Conservation (phyloP, 2,329 filamentous ascomycete species). For the Fusarium sp. region DNA sequence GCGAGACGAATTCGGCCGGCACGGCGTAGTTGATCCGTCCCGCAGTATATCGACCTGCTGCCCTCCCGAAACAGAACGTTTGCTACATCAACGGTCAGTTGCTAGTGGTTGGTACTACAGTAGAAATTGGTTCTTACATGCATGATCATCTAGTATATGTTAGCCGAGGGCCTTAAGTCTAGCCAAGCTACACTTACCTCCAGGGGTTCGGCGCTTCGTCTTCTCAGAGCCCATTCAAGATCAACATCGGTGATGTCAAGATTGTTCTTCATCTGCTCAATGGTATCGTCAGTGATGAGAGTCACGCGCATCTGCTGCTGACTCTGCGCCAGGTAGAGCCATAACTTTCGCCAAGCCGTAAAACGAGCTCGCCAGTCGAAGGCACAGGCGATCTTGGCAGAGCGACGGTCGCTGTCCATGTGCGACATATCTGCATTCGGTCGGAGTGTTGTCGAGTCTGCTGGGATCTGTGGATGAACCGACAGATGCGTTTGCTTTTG, state of each 20-base stretch:
- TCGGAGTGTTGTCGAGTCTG: background rate
- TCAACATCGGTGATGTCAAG: background rate
- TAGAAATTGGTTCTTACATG: background rate
- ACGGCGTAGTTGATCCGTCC: slow-evolving; percentile 1
- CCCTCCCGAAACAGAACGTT: background rate
- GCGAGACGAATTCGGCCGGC: background rate
- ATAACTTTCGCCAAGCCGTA: slow-evolving; percentile 25
- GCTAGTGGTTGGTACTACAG: no score
- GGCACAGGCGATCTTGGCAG: background rate
- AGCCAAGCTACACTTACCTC: background rate
- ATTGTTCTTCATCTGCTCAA: slow-evolving; percentile 19
- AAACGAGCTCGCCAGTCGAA: background rate
- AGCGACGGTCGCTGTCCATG: rapidly evolving
- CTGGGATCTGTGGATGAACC: no score
- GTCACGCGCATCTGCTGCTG: slow-evolving; percentile 22
- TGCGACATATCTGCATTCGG: rapidly evolving
- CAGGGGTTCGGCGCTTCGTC: no score
- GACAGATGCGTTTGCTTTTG: no score
- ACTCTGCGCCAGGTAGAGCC: slow-evolving; percentile 18
- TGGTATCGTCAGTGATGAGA: slow-evolving; percentile 9
- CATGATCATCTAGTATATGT: background rate
- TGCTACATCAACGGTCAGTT: background rate
- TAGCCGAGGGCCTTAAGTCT: background rate
- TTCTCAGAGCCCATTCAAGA: background rate
- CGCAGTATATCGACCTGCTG: background rate